A percentile compares a stretch with the other conserved stretches of the same genome.
phyloP scores from a whole-genome alignment of 257 asterid genomes.

The Lycium barbarum region DNA sequence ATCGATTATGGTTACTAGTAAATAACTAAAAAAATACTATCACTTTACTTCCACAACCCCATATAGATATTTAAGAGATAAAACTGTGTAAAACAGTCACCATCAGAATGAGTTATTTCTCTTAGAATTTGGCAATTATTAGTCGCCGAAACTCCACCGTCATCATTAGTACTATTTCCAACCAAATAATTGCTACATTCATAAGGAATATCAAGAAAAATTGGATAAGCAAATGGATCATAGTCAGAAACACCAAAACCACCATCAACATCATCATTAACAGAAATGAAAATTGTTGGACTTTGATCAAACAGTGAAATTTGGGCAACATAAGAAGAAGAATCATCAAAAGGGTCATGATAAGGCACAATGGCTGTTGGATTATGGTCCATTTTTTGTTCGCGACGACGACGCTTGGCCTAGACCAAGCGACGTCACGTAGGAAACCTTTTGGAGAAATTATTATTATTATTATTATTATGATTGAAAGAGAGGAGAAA shows the following conservation, averaged over 20 bases:
- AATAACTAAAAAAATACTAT: too few relatives aligned
- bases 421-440: constrained; percentile 43
- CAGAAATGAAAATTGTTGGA: neutral
- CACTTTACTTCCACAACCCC: neutral
- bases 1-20: too few relatives aligned
- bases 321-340: constrained; percentile 26
- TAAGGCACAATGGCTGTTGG: constrained; percentile 30
- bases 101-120: constrained; percentile 61
- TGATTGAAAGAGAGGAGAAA: neutral
- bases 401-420: constrained; percentile 26
- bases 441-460: neutral
- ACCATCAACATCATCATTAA: too few relatives aligned
- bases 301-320: constrained; percentile 36
- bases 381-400: constrained; percentile 39
- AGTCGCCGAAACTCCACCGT: constrained; percentile 21
- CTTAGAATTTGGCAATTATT: constrained; percentile 60
- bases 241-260: constrained; percentile 18
- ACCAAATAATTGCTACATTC: constrained; percentile 23
- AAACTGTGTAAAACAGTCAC: constrained; percentile 33
- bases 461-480: neutral
- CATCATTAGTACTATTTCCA: constrained; percentile 31
- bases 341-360: constrained; percentile 36
- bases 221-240: constrained; percentile 32
- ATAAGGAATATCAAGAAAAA: constrained; percentile 22
- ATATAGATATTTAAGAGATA: too few relatives aligned